Percentiles rank a stretch among this genome's conserved stretches.
Evolutionary conservation across 306 rosid species (phyloP).

Genomic region (Prunus fruticosa): DNA sequence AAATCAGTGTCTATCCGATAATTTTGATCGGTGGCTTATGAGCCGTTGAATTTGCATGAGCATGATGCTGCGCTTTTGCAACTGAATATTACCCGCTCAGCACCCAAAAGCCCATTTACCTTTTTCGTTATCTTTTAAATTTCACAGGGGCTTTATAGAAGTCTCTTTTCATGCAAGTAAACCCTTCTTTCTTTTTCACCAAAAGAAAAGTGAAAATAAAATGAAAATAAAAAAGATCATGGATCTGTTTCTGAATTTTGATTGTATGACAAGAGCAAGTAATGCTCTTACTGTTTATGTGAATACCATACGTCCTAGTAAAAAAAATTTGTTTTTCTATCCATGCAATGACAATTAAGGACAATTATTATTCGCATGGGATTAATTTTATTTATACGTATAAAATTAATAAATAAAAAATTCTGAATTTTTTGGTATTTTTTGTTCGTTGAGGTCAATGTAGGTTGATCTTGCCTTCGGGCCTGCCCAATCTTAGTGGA

Average conservation of each 20-base stretch:
- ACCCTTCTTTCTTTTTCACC: neutral
- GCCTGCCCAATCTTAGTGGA: too few species aligned
- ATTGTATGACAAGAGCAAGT: conserved; percentile 20
- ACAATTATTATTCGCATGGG: fast-evolving
- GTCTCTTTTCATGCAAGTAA: conserved; percentile 1
- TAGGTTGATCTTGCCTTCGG: too few species aligned
- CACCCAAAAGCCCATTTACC: conserved; percentile 14
- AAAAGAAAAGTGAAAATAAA: neutral
- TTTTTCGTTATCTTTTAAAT: neutral
- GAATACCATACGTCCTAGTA: too few species aligned
- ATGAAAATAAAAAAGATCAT: conserved; percentile 8
- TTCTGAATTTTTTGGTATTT: too few species aligned
- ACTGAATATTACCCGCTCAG: conserved; percentile 7
- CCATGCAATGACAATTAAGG: fast-evolving
- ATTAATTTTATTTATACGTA: too few species aligned
- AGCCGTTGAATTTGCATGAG: conserved; percentile 20
- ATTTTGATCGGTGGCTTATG: conserved; percentile 11
- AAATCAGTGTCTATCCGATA: neutral
- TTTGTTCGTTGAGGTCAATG: too few species aligned
- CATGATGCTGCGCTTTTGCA: conserved; percentile 10
- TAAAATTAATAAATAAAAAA: too few species aligned
- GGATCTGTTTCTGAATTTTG: conserved; percentile 46
- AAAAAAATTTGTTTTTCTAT: too few species aligned
- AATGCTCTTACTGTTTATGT: too few species aligned
- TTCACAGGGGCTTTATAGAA: conserved; percentile 28